phyloP scores from a whole-genome alignment of 371 early-diverging fungal genomes.

The Nematocida major region DNA sequence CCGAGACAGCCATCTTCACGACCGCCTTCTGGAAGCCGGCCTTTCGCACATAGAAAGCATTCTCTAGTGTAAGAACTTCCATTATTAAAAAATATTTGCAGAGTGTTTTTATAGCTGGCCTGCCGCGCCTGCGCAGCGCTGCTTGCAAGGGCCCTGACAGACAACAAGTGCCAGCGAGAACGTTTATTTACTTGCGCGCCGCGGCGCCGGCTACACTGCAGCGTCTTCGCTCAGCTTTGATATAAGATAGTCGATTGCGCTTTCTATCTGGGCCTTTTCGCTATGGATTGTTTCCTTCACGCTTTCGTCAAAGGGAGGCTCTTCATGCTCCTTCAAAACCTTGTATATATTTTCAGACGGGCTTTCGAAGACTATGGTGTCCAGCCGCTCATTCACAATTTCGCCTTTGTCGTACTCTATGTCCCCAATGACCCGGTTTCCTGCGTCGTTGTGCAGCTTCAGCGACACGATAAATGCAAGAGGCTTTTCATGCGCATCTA shows the following conservation, averaged over 20 bases:
- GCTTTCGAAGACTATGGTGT: conserved; percentile 50
- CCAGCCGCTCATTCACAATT: conserved; percentile 46
- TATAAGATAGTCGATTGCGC: conserved; percentile 44
- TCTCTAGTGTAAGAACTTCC: conserved; percentile 57
- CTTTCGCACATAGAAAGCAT: conserved; percentile 38
- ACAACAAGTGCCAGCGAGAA: too few relatives aligned
- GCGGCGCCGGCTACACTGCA: too few relatives aligned
- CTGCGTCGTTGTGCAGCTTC: conserved; percentile 45
- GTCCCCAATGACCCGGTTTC: conserved; percentile 27
- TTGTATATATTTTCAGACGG: conserved; percentile 48
- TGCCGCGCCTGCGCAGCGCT: too few relatives aligned
- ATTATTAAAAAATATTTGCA: conserved; percentile 41
- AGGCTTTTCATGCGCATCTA: conserved; percentile 50
- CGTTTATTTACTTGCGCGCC: too few relatives aligned
- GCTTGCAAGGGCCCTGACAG: too few relatives aligned
- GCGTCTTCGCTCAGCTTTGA: conserved; percentile 6
- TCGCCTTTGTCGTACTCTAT: background rate
- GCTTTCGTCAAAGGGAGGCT: background rate
- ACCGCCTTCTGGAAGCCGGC: conserved; percentile 20
- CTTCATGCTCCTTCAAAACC: conserved; percentile 9
- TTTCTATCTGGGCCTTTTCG: conserved; percentile 25
- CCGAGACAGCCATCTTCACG: conserved; percentile 57
- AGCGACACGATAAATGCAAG: conserved; percentile 21
- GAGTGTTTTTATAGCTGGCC: background rate
- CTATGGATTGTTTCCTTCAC: background rate